These are phyloP conservation scores for Kazachstania martiniae DNA, from an alignment of 805 yeast genomes.

Conservation along the genomic window DNA sequence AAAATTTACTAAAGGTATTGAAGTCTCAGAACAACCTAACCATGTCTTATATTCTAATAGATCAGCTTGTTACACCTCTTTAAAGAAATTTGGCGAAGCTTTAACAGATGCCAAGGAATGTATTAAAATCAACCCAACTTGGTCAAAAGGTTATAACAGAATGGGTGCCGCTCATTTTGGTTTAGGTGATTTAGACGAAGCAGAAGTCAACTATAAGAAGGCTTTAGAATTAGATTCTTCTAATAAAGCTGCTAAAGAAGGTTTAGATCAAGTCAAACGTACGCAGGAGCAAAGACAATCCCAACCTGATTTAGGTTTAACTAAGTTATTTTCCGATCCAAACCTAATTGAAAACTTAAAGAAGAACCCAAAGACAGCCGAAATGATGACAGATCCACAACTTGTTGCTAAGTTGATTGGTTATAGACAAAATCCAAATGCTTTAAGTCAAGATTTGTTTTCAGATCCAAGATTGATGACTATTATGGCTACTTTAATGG, in stretches of 20 bases:
- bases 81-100: conserved; percentile 64
- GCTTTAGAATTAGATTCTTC: conserved; percentile 72
- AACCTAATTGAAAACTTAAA: conserved; percentile 62
- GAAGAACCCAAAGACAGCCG: conserved; percentile 79
- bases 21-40: conserved; percentile 68
- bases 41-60: conserved; percentile 91
- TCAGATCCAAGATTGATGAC: conserved; percentile 83
- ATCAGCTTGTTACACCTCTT: conserved; percentile 81
- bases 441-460: conserved; percentile 57
- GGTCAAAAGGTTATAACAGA: conserved; percentile 95
- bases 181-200: conserved; percentile 66
- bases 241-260: conserved; percentile 82
- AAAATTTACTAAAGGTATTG: conserved; percentile 77
- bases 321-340: conserved; percentile 72
- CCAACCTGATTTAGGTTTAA: conserved; percentile 65
- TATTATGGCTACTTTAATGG: conserved; percentile 75
- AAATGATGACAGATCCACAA: conserved; percentile 76
- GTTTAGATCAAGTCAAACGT: conserved; percentile 57
- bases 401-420: conserved; percentile 54
- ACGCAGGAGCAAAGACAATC: conserved; percentile 45
- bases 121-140: conserved; percentile 64
- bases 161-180: conserved; percentile 91
- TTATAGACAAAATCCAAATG: conserved; percentile 62
- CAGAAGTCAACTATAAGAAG: conserved; percentile 59
- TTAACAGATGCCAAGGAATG: conserved; percentile 78